Base-by-base conservation (phyloP, 2,329 filamentous ascomycete species). In the Aspergillus pseudoviridinutans region DNA sequence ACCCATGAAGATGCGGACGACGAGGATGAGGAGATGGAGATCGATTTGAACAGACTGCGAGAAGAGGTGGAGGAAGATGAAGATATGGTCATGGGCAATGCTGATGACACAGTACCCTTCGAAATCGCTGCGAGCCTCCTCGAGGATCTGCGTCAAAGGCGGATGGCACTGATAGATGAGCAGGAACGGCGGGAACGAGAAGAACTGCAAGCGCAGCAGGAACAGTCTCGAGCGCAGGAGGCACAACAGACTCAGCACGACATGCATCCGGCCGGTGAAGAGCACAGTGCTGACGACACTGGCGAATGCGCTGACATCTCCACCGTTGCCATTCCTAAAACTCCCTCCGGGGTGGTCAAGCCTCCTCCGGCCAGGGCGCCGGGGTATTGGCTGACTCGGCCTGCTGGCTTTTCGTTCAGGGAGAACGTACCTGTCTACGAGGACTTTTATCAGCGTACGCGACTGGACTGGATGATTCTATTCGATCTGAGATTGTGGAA, bases 401-500 rank as follows among this genome's bases (percentile, higher is more conserved):
- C 93, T 6, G 79, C 83, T 20, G 83, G 83, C 32, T 93, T 90
- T 71, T 83, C 80, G 49, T 82, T 85, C 56, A 80, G 82, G 46
- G 81, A 85, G 32, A 83, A 82, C 54, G 78, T 88, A 6, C 87
- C 87, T 50, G 81, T 85, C 17, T 89, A 92, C 54, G 94, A 99
- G 72, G 90, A 99, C 68, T 81, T 99, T 4, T 92, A 91, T 78
- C 87, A 93, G 69, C 87, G 92, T 32, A 89, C 97, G 12, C 88
- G 94, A 32, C 80, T 99, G 5, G 94, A 99, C 74, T 96, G 91
- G 85, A 83, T 99, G 69, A 91, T 99, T 29, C 80, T 99, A 8
- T 99, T 96, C 71, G 94, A 99, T 72, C 78, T 99, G 53, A 83
- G 94, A 46, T 86, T 99, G 82, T 99, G 94, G 94, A 99, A 99